phyloP scores from a whole-genome alignment of 2,329 filamentous ascomycete species.

The Cercospora canescens region DNA sequence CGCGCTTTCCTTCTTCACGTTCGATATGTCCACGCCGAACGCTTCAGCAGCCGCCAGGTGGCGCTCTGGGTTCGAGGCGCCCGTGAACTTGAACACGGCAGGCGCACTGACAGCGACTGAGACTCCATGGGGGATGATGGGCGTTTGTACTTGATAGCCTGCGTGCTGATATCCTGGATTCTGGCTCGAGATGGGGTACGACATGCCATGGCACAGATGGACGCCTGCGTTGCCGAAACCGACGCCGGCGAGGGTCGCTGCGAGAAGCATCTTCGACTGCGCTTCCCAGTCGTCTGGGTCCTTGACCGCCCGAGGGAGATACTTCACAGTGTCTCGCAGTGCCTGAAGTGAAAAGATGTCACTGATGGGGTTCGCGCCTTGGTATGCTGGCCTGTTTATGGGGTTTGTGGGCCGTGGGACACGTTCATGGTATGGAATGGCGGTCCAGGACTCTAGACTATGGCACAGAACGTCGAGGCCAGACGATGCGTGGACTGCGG shows the following conservation, averaged over 20 bases:
- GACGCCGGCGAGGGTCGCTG: slow-evolving; percentile 89
- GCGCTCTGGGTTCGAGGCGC: slow-evolving; percentile 84
- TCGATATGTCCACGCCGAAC: slow-evolving; percentile 85
- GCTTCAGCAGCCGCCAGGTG: slow-evolving; percentile 86
- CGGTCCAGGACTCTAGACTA: slow-evolving; percentile 93
- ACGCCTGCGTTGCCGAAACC: slow-evolving; percentile 98
- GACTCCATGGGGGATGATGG: slow-evolving; percentile 94
- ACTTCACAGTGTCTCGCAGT: slow-evolving; percentile 81
- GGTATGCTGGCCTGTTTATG: slow-evolving; percentile 87
- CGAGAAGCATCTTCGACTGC: slow-evolving; percentile 92
- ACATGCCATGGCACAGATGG: slow-evolving; percentile 89
- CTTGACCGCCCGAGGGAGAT: slow-evolving; percentile 81
- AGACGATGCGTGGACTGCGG: slow-evolving; percentile 86
- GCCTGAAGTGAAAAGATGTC: slow-evolving; percentile 95
- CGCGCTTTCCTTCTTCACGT: slow-evolving; percentile 85
- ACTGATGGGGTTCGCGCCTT: slow-evolving; percentile 95
- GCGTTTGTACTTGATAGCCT: slow-evolving; percentile 75
- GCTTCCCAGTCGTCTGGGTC: slow-evolving; percentile 92
- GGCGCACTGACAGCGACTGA: slow-evolving; percentile 92
- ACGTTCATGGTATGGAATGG: slow-evolving; percentile 89
- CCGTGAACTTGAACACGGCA: slow-evolving; percentile 92
- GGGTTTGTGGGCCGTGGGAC: slow-evolving; percentile 83
- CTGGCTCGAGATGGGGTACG: slow-evolving; percentile 93
- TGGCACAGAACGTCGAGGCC: slow-evolving; percentile 96
- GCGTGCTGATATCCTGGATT: slow-evolving; percentile 87